Conservation (phyloP, 129 eudicot species). For the Helichrysum umbraculigerum region DNA sequence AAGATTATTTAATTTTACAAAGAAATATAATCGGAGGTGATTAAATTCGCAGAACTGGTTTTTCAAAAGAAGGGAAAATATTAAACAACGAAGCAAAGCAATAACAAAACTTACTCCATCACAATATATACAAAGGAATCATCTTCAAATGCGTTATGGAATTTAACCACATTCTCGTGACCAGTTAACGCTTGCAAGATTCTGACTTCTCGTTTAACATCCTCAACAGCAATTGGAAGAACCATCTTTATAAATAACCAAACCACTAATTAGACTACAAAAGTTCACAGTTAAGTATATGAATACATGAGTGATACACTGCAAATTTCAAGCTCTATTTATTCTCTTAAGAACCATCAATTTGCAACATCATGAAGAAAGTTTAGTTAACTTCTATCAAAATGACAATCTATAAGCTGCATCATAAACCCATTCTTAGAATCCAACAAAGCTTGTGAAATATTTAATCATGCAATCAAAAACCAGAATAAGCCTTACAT, state of each 20-base stretch:
- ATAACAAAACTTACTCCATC: constrained; percentile 79
- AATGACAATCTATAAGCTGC: not conserved
- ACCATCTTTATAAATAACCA: constrained; percentile 55
- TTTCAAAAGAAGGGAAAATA: not conserved
- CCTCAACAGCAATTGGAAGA: constrained; percentile 96
- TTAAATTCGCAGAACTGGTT: not conserved
- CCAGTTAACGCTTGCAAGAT: constrained; percentile 86
- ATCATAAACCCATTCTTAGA: not conserved
- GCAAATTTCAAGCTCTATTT: not conserved
- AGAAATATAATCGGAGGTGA: not conserved
- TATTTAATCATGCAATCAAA: not conserved
- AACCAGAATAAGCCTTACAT: not conserved
- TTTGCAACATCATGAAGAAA: not conserved
- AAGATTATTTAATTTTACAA: not conserved
- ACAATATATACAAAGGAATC: constrained; percentile 82
- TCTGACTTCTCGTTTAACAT: constrained; percentile 96
- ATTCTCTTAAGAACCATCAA: not conserved
- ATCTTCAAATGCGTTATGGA: constrained; percentile 85
- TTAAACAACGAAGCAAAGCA: not conserved
- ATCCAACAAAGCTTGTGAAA: not conserved
- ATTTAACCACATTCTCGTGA: constrained; percentile 93
- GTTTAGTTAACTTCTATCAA: not conserved
- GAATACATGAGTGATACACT: not conserved
- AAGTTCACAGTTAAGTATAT: not conserved
- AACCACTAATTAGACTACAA: not conserved